Evolutionary conservation across 305 asterid species (phyloP).

Genomic region (Striga hermonthica): DNA sequence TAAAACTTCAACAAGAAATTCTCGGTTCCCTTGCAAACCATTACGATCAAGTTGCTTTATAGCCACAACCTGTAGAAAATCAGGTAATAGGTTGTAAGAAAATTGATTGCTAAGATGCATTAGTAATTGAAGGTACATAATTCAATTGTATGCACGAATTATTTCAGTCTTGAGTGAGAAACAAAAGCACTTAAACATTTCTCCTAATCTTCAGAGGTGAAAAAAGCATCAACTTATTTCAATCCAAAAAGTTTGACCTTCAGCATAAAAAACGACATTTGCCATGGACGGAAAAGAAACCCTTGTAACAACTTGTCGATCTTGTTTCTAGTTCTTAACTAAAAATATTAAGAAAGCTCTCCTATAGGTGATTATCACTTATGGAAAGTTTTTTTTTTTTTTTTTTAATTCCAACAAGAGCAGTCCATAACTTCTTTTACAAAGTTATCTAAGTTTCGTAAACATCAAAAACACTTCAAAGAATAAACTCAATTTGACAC

Average conservation of each 20-base stretch:
- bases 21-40: constrained; percentile 85
- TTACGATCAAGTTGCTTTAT: constrained; percentile 77
- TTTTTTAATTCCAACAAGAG: background rate
- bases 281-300: background rate
- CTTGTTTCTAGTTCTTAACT: background rate
- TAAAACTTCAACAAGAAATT: constrained; percentile 78
- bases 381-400: background rate
- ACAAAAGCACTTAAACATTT: background rate
- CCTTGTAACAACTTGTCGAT: background rate
- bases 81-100: background rate
- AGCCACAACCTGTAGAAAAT: constrained; percentile 57
- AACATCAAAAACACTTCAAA: too few relatives aligned
- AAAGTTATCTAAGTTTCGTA: background rate
- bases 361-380: background rate
- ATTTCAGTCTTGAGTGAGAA: background rate
- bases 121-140: background rate
- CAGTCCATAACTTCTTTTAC: background rate
- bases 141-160: background rate
- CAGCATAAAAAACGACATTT: background rate
- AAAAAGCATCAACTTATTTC: constrained; percentile 7
- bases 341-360: background rate
- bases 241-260: background rate
- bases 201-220: background rate
- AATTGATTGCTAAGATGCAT: background rate
- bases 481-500: constrained; percentile 4